phyloP scores from a whole-genome alignment of 2,329 filamentous ascomycete genomes.

The Anthostomella pinea region DNA sequence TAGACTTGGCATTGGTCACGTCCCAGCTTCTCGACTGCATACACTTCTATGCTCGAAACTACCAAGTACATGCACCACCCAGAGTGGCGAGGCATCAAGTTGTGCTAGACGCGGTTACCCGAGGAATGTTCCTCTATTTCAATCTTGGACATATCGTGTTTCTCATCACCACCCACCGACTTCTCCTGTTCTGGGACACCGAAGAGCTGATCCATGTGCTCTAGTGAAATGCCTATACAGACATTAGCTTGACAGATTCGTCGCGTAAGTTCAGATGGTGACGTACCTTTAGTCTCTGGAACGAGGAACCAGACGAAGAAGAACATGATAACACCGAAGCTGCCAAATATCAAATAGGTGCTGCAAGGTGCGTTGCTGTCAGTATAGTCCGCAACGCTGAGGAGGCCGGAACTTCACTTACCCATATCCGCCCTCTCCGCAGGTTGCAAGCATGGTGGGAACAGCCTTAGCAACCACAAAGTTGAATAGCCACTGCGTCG shows the following conservation, averaged over 20 bases:
- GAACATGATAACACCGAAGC: conserved; percentile 60
- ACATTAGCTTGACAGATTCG: conserved; percentile 30
- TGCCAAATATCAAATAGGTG: conserved; percentile 62
- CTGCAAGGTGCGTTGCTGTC: conserved; percentile 10
- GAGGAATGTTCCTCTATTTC: conserved; percentile 22
- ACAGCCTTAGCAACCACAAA: conserved; percentile 62
- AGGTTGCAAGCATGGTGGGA: conserved; percentile 58
- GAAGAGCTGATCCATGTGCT: conserved; percentile 59
- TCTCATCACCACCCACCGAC: conserved; percentile 12
- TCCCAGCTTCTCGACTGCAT: no score
- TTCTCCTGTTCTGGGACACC: conserved; percentile 32
- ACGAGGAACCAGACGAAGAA: conserved; percentile 61
- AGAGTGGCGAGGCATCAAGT: no score
- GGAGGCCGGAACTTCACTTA: conserved; percentile 10
- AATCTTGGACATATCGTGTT: conserved; percentile 16
- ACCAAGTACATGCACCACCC: no score
- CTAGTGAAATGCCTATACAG: conserved; percentile 52
- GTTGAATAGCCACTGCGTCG: conserved; percentile 64
- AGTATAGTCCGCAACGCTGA: conserved; percentile 3
- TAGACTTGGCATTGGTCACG: no score
- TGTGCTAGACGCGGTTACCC: no score
- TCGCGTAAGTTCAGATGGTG: background rate
- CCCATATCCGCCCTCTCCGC: conserved; percentile 39
- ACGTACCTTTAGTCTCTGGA: conserved; percentile 34
- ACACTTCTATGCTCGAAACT: no score